Conservation (phyloP, 2,329 filamentous ascomycete species). For the Epichloe brachyelytri region DNA sequence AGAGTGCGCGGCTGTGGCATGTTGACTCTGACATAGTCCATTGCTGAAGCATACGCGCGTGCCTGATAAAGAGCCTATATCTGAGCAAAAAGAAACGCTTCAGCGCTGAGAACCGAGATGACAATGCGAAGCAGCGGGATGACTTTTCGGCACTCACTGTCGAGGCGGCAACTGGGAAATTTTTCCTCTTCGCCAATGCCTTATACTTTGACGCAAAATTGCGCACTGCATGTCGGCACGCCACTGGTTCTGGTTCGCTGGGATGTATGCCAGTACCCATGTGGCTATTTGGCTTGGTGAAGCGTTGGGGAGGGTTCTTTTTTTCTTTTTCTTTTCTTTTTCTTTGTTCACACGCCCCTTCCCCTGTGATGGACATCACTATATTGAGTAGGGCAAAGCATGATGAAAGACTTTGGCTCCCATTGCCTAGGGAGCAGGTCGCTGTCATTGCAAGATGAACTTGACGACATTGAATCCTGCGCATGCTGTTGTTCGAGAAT, state of each 20-base stretch:
- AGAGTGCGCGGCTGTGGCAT: not conserved
- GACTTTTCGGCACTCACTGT: too few relatives aligned
- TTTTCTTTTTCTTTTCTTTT: not conserved
- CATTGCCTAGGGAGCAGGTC: not conserved
- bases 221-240: too few relatives aligned
- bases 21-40: not conserved
- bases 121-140: too few relatives aligned
- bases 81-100: not conserved
- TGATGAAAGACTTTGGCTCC: not conserved
- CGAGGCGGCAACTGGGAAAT: too few relatives aligned
- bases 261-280: too few relatives aligned
- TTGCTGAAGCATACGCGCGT: not conserved
- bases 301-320: not conserved
- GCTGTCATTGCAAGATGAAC: too few relatives aligned
- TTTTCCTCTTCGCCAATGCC: not conserved
- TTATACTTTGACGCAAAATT: too few relatives aligned
- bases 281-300: too few relatives aligned
- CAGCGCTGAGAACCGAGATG: not conserved
- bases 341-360: constrained; percentile 2
- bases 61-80: not conserved
- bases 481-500: too few relatives aligned
- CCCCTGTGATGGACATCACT: not conserved
- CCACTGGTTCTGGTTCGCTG: too few relatives aligned
- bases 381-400: constrained; percentile 4
- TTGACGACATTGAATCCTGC: too few relatives aligned